Percentiles rank a stretch among this genome's conserved stretches.
These are phyloP conservation scores for bread wheat (Triticum aestivum) DNA, from an alignment of 176 grass and related monocot species.

Conservation along the genomic window DNA sequence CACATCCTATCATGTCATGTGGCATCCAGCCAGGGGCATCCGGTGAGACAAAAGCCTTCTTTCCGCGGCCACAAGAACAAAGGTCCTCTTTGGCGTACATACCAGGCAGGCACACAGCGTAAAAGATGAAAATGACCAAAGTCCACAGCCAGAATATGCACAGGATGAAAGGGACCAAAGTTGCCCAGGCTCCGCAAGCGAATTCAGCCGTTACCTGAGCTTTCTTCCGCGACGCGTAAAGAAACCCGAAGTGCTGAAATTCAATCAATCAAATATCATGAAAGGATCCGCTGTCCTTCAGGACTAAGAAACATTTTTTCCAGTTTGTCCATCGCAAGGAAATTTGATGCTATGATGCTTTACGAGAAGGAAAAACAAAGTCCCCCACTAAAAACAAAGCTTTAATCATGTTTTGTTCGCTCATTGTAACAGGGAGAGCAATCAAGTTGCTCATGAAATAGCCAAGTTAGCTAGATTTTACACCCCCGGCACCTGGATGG, in stretches of 20 bases:
- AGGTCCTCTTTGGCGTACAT: not conserved
- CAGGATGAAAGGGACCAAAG: constrained; percentile 20
- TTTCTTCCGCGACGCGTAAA: not conserved
- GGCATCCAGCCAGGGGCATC: constrained; percentile 12
- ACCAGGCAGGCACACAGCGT: too few species aligned
- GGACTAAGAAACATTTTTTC: not conserved
- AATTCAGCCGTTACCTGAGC: not conserved
- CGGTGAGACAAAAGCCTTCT: not conserved
- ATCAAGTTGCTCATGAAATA: too few species aligned
- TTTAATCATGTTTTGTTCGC: not conserved
- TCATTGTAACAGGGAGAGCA: too few species aligned
- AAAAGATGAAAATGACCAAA: constrained; percentile 29
- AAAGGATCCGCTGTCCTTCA: not conserved
- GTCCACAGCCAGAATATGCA: constrained; percentile 9
- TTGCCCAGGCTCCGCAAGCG: not conserved
- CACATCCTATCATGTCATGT: not conserved
- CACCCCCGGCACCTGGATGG: too few species aligned
- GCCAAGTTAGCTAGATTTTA: too few species aligned
- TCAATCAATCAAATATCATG: not conserved
- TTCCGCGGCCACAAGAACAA: not conserved
- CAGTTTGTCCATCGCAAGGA: not conserved
- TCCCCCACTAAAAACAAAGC: not conserved
- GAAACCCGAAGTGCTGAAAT: not conserved
- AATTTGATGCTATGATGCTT: not conserved
- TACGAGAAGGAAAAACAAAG: not conserved